phyloP scores from a whole-genome alignment of 495 filamentous ascomycete species.

The Alectoria sarmentosa region DNA sequence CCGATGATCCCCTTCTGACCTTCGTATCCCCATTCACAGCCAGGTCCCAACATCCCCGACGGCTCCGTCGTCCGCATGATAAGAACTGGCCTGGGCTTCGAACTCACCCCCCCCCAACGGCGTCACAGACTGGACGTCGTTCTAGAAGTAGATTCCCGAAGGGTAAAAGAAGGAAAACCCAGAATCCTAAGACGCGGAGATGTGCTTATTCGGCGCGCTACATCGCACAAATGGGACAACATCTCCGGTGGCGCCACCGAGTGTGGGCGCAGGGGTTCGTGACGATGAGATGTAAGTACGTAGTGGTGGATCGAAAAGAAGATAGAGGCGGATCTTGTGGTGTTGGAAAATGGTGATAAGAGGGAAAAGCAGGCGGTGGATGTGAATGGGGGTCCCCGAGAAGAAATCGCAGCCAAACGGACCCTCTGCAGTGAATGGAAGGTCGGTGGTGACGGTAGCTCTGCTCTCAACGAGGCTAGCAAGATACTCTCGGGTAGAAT shows the following conservation, averaged over 20 bases:
- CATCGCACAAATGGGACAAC: conserved; percentile 61
- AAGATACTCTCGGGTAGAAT: too few species aligned
- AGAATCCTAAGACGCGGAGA: conserved; percentile 51
- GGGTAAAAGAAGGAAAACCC: conserved; percentile 51
- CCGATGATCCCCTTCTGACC: neutral
- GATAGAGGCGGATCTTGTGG: conserved; percentile 3
- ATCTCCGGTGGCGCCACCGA: conserved; percentile 5
- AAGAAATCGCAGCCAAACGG: neutral
- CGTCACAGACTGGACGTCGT: conserved; percentile 61
- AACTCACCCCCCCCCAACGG: conserved; percentile 44
- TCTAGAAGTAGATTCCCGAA: conserved; percentile 58
- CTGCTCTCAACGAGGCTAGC: neutral
- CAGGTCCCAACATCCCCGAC: conserved; percentile 34
- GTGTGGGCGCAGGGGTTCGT: conserved; percentile 2
- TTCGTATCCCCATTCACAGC: conserved; percentile 14
- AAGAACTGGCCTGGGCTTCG: conserved; percentile 41
- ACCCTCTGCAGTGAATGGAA: neutral
- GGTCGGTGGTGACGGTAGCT: neutral
- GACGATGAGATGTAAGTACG: neutral
- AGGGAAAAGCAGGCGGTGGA: neutral
- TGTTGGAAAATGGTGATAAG: conserved; percentile 1
- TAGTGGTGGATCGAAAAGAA: conserved; percentile 2
- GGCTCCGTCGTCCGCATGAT: conserved; percentile 54
- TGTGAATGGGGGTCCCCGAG: neutral
- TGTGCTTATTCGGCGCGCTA: conserved; percentile 55